Percentiles rank a stretch among this genome's conserved stretches.
Conservation (phyloP, 1,284 basidiomycete species). For the Cutaneotrichosporon daszewskae region DNA sequence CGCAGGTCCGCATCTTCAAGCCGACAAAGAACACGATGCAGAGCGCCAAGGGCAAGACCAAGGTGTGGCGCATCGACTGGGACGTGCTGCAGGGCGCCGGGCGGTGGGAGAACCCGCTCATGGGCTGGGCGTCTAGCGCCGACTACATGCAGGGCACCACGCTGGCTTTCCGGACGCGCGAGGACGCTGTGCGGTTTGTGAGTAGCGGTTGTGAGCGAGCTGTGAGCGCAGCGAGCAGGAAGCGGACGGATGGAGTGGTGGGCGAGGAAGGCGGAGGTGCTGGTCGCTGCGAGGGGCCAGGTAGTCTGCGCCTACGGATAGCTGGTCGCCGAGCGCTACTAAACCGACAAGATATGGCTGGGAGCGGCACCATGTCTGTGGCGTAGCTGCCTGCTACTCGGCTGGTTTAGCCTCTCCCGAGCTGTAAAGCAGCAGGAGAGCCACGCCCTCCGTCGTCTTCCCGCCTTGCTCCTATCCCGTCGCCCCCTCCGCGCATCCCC, state of each 20-base stretch:
- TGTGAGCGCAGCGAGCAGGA: too few relatives aligned
- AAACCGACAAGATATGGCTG: too few relatives aligned
- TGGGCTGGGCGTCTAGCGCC: slow-evolving; percentile 92
- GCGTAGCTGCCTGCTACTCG: too few relatives aligned
- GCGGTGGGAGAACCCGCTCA: slow-evolving; percentile 97
- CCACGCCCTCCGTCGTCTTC: not conserved
- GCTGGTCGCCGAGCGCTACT: too few relatives aligned
- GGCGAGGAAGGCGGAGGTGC: too few relatives aligned
- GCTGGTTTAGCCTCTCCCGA: too few relatives aligned
- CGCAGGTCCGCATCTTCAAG: slow-evolving; percentile 93
- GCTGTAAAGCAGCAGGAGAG: too few relatives aligned
- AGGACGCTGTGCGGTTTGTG: slow-evolving; percentile 84
- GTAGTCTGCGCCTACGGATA: too few relatives aligned
- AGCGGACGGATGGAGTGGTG: too few relatives aligned
- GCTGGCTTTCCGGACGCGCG: slow-evolving; percentile 78
- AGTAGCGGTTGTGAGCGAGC: slow-evolving; percentile 16
- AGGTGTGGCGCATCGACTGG: slow-evolving; percentile 92
- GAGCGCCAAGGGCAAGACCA: slow-evolving; percentile 77
- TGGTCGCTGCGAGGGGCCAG: too few relatives aligned
- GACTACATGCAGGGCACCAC: slow-evolving; percentile 96
- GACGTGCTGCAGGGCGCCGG: slow-evolving; percentile 82
- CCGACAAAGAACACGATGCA: slow-evolving; percentile 94
- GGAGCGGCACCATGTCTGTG: too few relatives aligned
- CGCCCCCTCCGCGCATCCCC: not conserved
- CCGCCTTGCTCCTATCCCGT: not conserved